Evolutionary conservation across 306 rosid genomes (phyloP).

Genomic region (Dryas octopetala): DNA sequence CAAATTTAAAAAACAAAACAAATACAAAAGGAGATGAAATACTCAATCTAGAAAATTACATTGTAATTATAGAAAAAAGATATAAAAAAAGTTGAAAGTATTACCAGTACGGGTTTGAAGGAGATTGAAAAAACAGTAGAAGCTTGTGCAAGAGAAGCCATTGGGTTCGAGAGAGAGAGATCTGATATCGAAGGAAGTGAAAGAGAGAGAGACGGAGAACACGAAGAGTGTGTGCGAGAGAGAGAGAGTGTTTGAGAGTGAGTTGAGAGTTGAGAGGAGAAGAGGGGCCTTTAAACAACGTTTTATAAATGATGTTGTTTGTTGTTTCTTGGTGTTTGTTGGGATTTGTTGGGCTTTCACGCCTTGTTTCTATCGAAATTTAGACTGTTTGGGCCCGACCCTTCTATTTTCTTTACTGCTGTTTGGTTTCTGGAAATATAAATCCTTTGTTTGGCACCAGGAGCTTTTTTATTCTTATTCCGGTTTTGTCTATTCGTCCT

Average conservation of each 20-base stretch:
- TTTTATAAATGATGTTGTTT: conserved; percentile 12
- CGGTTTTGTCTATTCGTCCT: no score
- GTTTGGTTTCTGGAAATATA: conserved; percentile 6
- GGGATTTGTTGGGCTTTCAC: conserved; percentile 28
- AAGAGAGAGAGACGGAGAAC: conserved; percentile 41
- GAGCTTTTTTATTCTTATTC: background rate
- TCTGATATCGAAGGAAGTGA: background rate
- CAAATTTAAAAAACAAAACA: background rate
- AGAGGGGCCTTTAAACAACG: conserved; percentile 1
- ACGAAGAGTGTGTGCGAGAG: conserved; percentile 37
- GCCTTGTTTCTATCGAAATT: conserved; percentile 48
- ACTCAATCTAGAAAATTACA: background rate
- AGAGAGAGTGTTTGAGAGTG: conserved; percentile 10
- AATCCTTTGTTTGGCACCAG: background rate
- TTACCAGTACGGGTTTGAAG: conserved; percentile 27
- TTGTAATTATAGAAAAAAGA: background rate
- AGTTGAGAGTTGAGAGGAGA: conserved; percentile 1
- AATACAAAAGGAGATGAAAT: background rate
- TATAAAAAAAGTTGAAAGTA: background rate
- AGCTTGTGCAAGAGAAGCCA: conserved; percentile 15
- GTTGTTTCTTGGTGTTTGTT: conserved; percentile 10
- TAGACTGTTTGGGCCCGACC: conserved; percentile 10
- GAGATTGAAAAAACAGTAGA: conserved; percentile 16
- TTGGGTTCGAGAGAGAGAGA: conserved; percentile 14
- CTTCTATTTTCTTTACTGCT: background rate